Evolutionary conservation across 371 early-diverging fungal species (phyloP).

Genomic region (Dichotomocladium elegans): DNA sequence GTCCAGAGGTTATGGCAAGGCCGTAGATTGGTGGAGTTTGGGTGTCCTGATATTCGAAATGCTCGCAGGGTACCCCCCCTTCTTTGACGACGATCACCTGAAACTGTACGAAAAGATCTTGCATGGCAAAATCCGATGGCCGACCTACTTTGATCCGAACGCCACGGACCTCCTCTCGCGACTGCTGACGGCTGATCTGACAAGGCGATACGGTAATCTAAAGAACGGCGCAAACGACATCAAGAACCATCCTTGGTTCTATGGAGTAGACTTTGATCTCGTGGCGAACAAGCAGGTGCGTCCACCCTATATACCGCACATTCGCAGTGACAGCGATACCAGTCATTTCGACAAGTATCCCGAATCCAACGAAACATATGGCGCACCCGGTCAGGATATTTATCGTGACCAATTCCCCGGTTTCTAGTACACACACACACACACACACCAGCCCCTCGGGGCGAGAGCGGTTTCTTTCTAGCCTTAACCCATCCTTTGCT

Average conservation of each 20-base stretch:
- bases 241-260: slow-evolving; percentile 93
- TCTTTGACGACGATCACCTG: slow-evolving; percentile 90
- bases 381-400: slow-evolving; percentile 6
- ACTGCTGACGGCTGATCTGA: slow-evolving; percentile 81
- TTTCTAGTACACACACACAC: too few relatives aligned
- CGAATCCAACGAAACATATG: slow-evolving; percentile 62
- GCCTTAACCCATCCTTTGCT: too few relatives aligned
- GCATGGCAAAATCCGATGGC: slow-evolving; percentile 64
- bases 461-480: too few relatives aligned
- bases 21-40: slow-evolving; percentile 98
- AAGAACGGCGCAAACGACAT: slow-evolving; percentile 84
- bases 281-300: slow-evolving; percentile 65
- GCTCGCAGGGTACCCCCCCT: slow-evolving; percentile 88
- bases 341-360: slow-evolving; percentile 90
- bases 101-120: slow-evolving; percentile 80
- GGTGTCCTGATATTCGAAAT: slow-evolving; percentile 97
- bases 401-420: not conserved
- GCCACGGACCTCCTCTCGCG: slow-evolving; percentile 88
- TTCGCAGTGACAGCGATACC: slow-evolving; percentile 80
- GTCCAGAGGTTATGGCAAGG: slow-evolving; percentile 92
- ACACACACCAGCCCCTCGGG: too few relatives aligned
- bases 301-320: slow-evolving; percentile 84
- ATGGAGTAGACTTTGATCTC: slow-evolving; percentile 83
- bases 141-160: slow-evolving; percentile 78
- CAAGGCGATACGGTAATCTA: slow-evolving; percentile 85